These are phyloP conservation scores for Xylaria sp. DNA, from an alignment of 2,329 filamentous ascomycete genomes.

Conservation along the genomic window DNA sequence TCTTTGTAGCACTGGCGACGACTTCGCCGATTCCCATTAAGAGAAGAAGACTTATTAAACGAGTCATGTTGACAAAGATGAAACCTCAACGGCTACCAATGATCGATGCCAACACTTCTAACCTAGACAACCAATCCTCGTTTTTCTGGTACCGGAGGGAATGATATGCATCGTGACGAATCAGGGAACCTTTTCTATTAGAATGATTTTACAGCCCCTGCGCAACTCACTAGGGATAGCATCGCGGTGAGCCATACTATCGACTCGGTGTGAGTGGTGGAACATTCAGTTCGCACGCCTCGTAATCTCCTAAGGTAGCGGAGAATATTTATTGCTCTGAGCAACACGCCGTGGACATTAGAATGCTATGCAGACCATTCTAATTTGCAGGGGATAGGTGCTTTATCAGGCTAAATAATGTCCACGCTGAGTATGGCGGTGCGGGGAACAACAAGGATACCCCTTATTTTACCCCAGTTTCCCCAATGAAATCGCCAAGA, in stretches of 20 bases:
- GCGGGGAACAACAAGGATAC: slow-evolving; percentile 13
- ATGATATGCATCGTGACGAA: not conserved
- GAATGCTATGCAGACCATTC: slow-evolving; percentile 17
- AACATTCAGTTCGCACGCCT: slow-evolving; percentile 26
- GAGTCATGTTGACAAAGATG: slow-evolving; percentile 23
- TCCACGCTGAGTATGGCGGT: slow-evolving; percentile 1
- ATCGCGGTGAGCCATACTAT: not conserved
- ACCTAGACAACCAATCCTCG: not conserved
- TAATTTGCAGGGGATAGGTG: not conserved
- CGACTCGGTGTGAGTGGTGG: slow-evolving; percentile 36
- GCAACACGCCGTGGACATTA: not conserved
- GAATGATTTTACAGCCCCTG: not conserved
- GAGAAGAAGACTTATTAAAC: slow-evolving; percentile 18
- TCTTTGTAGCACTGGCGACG: slow-evolving; percentile 1
- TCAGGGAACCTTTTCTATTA: slow-evolving; percentile 1
- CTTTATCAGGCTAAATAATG: slow-evolving; percentile 13
- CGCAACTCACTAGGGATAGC: not conserved
- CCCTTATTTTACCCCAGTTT: slow-evolving; percentile 33
- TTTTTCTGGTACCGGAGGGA: not conserved
- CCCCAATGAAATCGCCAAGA: slow-evolving; percentile 22
- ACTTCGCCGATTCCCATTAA: slow-evolving; percentile 18
- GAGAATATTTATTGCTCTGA: slow-evolving; percentile 1
- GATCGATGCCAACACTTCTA: slow-evolving; percentile 3
- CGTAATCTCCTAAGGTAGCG: slow-evolving; percentile 1
- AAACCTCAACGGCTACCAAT: slow-evolving; percentile 2